Evolutionary conservation across 108 stramenopile species (phyloP).

Genomic region (Skeletonema marinoi): DNA sequence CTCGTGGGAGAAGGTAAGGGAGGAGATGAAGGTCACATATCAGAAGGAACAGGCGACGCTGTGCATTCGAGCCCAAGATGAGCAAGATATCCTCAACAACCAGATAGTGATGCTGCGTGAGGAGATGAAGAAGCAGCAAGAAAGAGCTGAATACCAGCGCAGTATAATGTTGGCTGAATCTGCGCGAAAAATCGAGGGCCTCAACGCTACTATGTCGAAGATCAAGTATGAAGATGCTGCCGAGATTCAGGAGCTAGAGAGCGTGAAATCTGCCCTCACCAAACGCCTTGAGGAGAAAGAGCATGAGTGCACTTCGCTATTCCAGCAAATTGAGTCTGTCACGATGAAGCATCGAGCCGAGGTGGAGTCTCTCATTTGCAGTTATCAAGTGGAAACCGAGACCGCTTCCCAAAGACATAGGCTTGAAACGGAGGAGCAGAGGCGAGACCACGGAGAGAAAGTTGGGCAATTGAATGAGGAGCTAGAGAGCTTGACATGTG

Average conservation of each 20-base stretch:
- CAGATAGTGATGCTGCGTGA: conserved; percentile 12
- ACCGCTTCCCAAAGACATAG: conserved; percentile 1
- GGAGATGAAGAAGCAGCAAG: conserved; percentile 20
- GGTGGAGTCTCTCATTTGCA: background rate
- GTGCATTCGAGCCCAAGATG: conserved; percentile 16
- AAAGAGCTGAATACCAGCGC: conserved; percentile 6
- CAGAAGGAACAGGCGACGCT: conserved; percentile 19
- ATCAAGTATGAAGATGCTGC: conserved; percentile 24
- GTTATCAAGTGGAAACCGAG: conserved; percentile 12
- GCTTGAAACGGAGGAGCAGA: conserved; percentile 7
- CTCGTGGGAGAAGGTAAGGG: conserved; percentile 34
- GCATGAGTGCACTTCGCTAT: conserved; percentile 10
- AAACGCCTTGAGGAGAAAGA: conserved; percentile 12
- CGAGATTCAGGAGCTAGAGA: conserved; percentile 21
- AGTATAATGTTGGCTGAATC: conserved; percentile 19
- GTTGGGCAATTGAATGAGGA: conserved; percentile 5
- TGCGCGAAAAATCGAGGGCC: conserved; percentile 9
- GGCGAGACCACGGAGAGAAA: conserved; percentile 6
- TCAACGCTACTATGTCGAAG: conserved; percentile 21
- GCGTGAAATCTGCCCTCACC: background rate
- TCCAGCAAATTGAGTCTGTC: background rate
- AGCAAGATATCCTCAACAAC: conserved; percentile 20
- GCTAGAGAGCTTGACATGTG: conserved; percentile 1
- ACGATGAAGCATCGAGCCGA: background rate
- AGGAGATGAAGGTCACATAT: conserved; percentile 23